Percentiles rank a stretch among this genome's conserved stretches.
Evolutionary conservation across 2,329 filamentous ascomycete species (phyloP).

Genomic region (Rugonectria rugulosa): DNA sequence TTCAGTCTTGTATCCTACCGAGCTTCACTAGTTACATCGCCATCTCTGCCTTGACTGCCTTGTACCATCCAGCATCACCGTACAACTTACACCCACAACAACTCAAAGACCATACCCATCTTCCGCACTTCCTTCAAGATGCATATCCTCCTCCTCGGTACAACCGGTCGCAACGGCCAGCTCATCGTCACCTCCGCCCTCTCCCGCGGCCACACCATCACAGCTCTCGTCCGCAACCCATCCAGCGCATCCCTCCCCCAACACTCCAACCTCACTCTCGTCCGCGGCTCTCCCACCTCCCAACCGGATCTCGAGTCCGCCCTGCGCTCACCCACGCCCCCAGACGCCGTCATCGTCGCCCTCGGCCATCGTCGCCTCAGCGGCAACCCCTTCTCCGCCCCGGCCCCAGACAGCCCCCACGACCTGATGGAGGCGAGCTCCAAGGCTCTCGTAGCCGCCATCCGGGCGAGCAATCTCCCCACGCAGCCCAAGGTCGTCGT

Average conservation of each 20-base stretch:
- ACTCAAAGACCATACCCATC: background rate
- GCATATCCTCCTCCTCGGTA: slow-evolving; percentile 57
- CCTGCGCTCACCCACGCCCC: slow-evolving; percentile 36
- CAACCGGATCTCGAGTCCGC: slow-evolving; percentile 47
- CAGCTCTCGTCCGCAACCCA: slow-evolving; percentile 53
- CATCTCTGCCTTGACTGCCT: background rate
- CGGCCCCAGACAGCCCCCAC: slow-evolving; percentile 47
- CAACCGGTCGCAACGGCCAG: slow-evolving; percentile 55
- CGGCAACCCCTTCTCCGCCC: slow-evolving; percentile 56
- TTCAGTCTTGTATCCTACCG: background rate
- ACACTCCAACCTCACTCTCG: slow-evolving; percentile 45
- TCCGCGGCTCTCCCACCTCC: slow-evolving; percentile 48
- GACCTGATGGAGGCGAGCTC: slow-evolving; percentile 51
- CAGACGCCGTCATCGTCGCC: slow-evolving; percentile 55
- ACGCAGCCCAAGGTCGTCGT: slow-evolving; percentile 55
- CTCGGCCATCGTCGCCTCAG: slow-evolving; percentile 55
- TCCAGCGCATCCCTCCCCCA: slow-evolving; percentile 41
- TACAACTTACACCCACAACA: background rate
- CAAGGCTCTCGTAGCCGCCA: slow-evolving; percentile 41
- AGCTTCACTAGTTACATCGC: background rate
- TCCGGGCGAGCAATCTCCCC: slow-evolving; percentile 45
- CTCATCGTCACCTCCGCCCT: slow-evolving; percentile 52
- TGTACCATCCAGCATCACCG: background rate
- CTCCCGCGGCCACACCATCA: slow-evolving; percentile 50
- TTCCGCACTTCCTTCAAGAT: slow-evolving; percentile 37